These are phyloP conservation scores for Fusarium devonianum DNA, from an alignment of 2,329 filamentous ascomycete genomes.

Conservation along the genomic window DNA sequence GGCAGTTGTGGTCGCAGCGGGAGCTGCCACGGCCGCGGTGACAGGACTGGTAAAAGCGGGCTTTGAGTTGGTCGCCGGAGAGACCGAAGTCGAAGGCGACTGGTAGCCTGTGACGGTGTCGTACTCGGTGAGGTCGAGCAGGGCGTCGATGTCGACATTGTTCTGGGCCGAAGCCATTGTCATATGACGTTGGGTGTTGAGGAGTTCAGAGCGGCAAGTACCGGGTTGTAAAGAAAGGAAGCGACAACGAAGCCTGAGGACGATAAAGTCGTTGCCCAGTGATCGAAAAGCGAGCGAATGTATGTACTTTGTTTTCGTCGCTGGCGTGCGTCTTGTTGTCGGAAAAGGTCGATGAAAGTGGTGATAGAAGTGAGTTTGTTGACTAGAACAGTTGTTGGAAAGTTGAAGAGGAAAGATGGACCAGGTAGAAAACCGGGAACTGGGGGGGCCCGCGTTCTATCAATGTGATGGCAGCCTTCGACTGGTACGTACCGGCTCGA, in stretches of 20 bases:
- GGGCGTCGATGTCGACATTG: constrained; percentile 62
- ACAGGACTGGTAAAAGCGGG: constrained; percentile 60
- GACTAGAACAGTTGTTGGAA: constrained; percentile 28
- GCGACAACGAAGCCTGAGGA: constrained; percentile 4
- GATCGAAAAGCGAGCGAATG: background rate
- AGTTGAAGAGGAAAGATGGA: constrained; percentile 36
- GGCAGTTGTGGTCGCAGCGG: constrained; percentile 63
- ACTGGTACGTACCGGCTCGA: constrained; percentile 27
- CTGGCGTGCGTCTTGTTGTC: constrained; percentile 5
- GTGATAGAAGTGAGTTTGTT: constrained; percentile 23
- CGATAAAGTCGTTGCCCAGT: constrained; percentile 12
- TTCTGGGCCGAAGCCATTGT: constrained; percentile 53
- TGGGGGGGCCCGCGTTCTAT: constrained; percentile 44
- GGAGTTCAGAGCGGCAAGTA: constrained; percentile 18
- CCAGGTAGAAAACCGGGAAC: constrained; percentile 39
- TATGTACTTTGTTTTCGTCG: background rate
- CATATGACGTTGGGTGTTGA: constrained; percentile 42
- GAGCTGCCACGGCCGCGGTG: constrained; percentile 61
- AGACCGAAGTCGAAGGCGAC: constrained; percentile 61
- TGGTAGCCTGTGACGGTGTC: constrained; percentile 64
- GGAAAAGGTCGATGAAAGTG: constrained; percentile 19
- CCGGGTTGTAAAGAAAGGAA: constrained; percentile 11
- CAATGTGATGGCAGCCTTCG: constrained; percentile 46
- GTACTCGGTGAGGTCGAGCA: constrained; percentile 69
- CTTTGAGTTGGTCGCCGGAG: constrained; percentile 62